Conservation (phyloP, 2,329 filamentous ascomycete species). For the Tricladium varicosporioides region DNA sequence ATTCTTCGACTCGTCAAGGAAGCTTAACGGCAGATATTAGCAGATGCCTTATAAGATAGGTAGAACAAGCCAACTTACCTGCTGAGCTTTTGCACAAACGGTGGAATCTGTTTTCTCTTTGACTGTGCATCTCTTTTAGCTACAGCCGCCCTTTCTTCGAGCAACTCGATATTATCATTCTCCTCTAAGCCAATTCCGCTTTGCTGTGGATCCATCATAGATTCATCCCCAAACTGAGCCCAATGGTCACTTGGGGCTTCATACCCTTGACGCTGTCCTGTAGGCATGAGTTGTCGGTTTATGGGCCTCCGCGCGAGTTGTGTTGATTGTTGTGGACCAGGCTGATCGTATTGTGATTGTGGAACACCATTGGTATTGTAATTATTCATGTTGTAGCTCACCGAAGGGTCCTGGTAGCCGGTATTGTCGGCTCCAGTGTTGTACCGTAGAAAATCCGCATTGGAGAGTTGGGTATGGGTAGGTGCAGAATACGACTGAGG, state of each 20-base stretch:
- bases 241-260: conserved; percentile 37
- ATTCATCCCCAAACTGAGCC: conserved; percentile 39
- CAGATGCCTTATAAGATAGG: conserved; percentile 21
- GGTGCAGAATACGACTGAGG: conserved; percentile 48
- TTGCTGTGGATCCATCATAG: conserved; percentile 28
- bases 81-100: conserved; percentile 96
- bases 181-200: conserved; percentile 45
- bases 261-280: conserved; percentile 25
- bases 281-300: conserved; percentile 32
- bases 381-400: conserved; percentile 30
- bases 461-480: conserved; percentile 39
- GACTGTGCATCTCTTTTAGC: conserved; percentile 85
- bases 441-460: conserved; percentile 55
- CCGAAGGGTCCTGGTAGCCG: conserved; percentile 34
- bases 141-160: conserved; percentile 75
- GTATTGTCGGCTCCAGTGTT: conserved; percentile 38
- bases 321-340: conserved; percentile 26
- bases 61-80: conserved; percentile 60
- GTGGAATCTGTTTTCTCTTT: conserved; percentile 93
- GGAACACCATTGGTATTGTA: conserved; percentile 21
- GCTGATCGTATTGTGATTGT: conserved; percentile 27
- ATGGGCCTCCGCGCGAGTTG: conserved; percentile 34
- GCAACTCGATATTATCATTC: conserved; percentile 71
- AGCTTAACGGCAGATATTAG: conserved; percentile 53
- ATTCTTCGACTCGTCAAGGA: conserved; percentile 89